Evolutionary conservation across 257 asterid genomes (phyloP).

Genomic region (Asclepias syriaca): DNA sequence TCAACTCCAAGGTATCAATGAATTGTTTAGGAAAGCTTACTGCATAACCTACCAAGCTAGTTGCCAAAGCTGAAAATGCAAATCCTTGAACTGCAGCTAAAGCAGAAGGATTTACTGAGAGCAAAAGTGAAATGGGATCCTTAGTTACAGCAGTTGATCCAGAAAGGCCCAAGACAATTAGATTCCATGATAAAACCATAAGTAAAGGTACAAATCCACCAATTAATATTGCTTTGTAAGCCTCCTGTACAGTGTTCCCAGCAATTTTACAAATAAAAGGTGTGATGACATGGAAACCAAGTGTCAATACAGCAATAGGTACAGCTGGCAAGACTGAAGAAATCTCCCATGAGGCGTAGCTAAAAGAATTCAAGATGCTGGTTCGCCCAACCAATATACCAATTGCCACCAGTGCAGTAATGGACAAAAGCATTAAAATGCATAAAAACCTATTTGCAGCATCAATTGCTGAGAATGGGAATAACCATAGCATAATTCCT

Average conservation of each 20-base stretch:
- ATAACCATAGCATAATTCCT: conserved; percentile 20
- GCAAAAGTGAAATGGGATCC: conserved; percentile 34
- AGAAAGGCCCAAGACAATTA: conserved; percentile 35
- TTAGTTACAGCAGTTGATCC: conserved; percentile 15
- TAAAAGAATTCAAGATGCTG: conserved; percentile 27
- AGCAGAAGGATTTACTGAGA: conserved; percentile 32
- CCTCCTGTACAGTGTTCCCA: conserved; percentile 30
- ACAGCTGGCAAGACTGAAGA: conserved; percentile 34
- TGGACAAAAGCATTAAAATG: conserved; percentile 31
- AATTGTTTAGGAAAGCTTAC: conserved; percentile 36
- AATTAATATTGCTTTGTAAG: conserved; percentile 29
- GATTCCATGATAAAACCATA: conserved; percentile 35
- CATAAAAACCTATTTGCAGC: conserved; percentile 28
- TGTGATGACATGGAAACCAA: conserved; percentile 39
- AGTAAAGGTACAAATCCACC: conserved; percentile 33
- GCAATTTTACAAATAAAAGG: conserved; percentile 39
- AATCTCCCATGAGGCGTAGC: conserved; percentile 27
- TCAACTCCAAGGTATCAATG: conserved; percentile 29
- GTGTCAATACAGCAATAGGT: conserved; percentile 36
- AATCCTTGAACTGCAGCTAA: conserved; percentile 33
- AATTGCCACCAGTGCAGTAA: conserved; percentile 23
- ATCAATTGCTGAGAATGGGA: conserved; percentile 30
- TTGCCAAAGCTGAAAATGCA: conserved; percentile 36
- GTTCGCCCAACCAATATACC: conserved; percentile 30
- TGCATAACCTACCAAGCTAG: conserved; percentile 37